Evolutionary conservation across 495 filamentous ascomycete species (phyloP).

Genomic region (Podospora fimiseda): DNA sequence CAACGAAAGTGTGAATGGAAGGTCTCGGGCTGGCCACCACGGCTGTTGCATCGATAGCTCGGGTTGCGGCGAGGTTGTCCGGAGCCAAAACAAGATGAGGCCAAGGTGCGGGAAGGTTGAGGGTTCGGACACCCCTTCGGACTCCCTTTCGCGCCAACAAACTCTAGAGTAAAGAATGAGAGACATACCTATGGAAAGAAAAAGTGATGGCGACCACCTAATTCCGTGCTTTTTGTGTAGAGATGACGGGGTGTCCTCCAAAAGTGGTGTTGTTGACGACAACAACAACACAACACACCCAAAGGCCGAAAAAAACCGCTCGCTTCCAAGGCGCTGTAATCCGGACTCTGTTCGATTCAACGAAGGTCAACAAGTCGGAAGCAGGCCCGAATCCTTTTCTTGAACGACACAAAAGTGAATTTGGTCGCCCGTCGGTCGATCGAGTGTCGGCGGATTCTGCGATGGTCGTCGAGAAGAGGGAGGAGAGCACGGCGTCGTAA

Average conservation of each 20-base stretch:
- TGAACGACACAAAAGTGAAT: constrained; percentile 38
- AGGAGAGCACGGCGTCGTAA: constrained; percentile 20
- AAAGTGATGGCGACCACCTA: constrained; percentile 10
- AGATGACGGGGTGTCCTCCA: constrained; percentile 13
- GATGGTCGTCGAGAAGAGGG: constrained; percentile 13
- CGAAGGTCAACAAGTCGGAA: constrained; percentile 14
- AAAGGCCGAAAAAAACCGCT: constrained; percentile 16
- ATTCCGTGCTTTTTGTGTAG: constrained; percentile 15
- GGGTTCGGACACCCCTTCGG: neutral
- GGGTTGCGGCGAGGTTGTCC: neutral
- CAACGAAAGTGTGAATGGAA: neutral
- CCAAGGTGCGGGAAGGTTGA: neutral
- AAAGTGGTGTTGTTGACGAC: constrained; percentile 11
- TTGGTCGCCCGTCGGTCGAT: constrained; percentile 32
- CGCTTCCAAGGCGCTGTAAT: constrained; percentile 9
- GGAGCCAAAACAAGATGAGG: neutral
- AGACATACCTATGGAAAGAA: constrained; percentile 21
- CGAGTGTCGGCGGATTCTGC: constrained; percentile 23
- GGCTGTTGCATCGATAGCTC: neutral
- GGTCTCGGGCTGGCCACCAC: neutral
- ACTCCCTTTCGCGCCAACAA: neutral
- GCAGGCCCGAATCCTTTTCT: constrained; percentile 23
- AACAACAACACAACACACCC: constrained; percentile 19
- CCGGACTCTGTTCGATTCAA: constrained; percentile 17
- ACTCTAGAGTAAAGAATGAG: neutral